These are phyloP conservation scores for Quercus parvula DNA, from an alignment of 306 rosid genomes.

Conservation along the genomic window DNA sequence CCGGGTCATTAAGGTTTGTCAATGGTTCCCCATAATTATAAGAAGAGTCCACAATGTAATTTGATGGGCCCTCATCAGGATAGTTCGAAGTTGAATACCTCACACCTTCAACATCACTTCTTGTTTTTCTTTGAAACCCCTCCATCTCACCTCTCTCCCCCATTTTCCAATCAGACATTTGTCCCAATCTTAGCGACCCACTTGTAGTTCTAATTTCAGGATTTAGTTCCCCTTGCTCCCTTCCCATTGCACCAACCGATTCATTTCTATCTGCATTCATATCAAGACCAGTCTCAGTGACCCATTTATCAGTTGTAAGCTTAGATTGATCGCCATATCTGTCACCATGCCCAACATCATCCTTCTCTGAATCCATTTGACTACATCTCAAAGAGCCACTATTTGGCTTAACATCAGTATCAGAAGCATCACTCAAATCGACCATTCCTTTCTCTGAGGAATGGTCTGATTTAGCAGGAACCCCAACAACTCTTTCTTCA, in stretches of 20 bases:
- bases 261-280: conserved; percentile 32
- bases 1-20: conserved; percentile 42
- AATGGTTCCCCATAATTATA: conserved; percentile 44
- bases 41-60: conserved; percentile 34
- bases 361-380: conserved; percentile 40
- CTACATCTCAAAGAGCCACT: conserved; percentile 33
- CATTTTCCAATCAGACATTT: conserved; percentile 49
- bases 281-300: conserved; percentile 33
- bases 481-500: conserved; percentile 51
- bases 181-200: conserved; percentile 35
- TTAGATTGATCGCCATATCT: conserved; percentile 27
- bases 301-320: conserved; percentile 30
- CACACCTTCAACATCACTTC: conserved; percentile 51
- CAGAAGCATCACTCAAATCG: conserved; percentile 48
- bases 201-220: conserved; percentile 30
- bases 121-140: conserved; percentile 36
- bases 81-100: conserved; percentile 61
- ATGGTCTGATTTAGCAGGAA: conserved; percentile 40
- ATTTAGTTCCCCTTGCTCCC: conserved; percentile 37
- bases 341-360: conserved; percentile 27
- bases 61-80: conserved; percentile 66
- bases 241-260: conserved; percentile 37
- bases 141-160: conserved; percentile 50
- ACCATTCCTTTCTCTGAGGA: conserved; percentile 47
- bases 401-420: conserved; percentile 46